Evolutionary conservation across 1,284 basidiomycete species (phyloP).

Genomic region (Rhodofomes roseus): DNA sequence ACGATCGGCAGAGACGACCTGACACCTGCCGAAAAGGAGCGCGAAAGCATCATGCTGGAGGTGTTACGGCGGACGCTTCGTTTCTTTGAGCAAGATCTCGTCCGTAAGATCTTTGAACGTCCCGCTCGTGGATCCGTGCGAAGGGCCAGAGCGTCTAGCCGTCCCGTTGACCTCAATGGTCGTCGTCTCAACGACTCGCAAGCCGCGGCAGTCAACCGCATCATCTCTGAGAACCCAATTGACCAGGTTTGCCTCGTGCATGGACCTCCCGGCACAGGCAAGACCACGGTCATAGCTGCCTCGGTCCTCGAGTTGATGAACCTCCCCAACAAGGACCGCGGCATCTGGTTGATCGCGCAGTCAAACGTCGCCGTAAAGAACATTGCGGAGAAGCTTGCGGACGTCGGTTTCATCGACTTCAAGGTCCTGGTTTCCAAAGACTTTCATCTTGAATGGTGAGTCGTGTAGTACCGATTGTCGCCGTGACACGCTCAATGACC

Average conservation of each 20-base stretch:
- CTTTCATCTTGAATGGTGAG: conserved; percentile 59
- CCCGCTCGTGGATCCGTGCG: background rate
- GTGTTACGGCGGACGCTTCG: conserved; percentile 4
- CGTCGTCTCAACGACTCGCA: conserved; percentile 19
- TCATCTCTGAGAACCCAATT: conserved; percentile 5
- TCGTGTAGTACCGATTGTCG: background rate
- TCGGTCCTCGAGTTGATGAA: conserved; percentile 17
- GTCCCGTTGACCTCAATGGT: background rate
- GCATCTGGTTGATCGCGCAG: conserved; percentile 33
- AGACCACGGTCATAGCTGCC: conserved; percentile 35
- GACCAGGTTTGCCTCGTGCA: conserved; percentile 14
- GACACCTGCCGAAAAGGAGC: conserved; percentile 14
- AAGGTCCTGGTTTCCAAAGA: conserved; percentile 45
- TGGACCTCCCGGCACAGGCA: conserved; percentile 27
- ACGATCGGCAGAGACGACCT: conserved; percentile 19
- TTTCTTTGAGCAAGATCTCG: conserved; percentile 8
- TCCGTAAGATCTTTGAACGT: conserved; percentile 5
- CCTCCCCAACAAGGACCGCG: background rate
- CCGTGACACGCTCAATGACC: background rate
- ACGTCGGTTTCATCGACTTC: conserved; percentile 32
- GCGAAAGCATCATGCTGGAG: conserved; percentile 7
- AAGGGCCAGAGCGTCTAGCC: background rate
- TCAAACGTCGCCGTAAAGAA: conserved; percentile 48
- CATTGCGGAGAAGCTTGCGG: conserved; percentile 44
- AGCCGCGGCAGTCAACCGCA: conserved; percentile 10